Evolutionary conservation across 2,329 filamentous ascomycete genomes (phyloP), one percentile per base, ranked within the genome.

Genomic region (Sporothrix phasma): DNA sequence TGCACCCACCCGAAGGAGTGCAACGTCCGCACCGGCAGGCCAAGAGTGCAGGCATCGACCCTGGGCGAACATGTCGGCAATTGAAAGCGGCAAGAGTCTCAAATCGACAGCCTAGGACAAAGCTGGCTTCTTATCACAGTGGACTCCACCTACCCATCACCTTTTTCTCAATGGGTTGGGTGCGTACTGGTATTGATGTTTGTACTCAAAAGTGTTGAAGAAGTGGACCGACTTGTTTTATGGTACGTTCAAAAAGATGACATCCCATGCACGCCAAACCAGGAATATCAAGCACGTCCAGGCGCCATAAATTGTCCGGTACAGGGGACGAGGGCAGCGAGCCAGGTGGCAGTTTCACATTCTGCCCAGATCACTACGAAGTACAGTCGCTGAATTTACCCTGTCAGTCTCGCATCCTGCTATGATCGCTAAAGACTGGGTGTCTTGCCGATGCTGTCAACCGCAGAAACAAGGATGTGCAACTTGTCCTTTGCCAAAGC

Each of bases 301-400:
- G 11, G 46, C 60, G 29, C 39, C 41, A 41, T 43, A 37, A 53
- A 62, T 60, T 29, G 29, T 56, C 59, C 53, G 64, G 63, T 45
- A 61, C 63, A 37, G 56, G 41, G 39, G 41, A 34, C 46, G 45
- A 34, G 13, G 34, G 41, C 53, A 37, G 64, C 68, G 64, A 69
- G 67, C 66, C 47, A 34, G 24, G 66, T 66, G 70, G 65, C 68
- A 65, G 73, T 75, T 74, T 75, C 73, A 74, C 66, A 63, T 70
- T 65, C 54, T 66, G 68, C 68, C 67, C 67, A 68, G 66, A 64
- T 66, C 61, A 66, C 43, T 66, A 64, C 68, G 61, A n/a, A n/a
- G n/a, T n/a, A n/a, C n/a, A n/a, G 56, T 64, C 67, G 68, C 65
- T 54, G 63, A 64, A 67, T 63, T 64, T 65, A 67, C 65, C 67